Conservation (phyloP, 148 eudicot species). For the Camellia japonica region DNA sequence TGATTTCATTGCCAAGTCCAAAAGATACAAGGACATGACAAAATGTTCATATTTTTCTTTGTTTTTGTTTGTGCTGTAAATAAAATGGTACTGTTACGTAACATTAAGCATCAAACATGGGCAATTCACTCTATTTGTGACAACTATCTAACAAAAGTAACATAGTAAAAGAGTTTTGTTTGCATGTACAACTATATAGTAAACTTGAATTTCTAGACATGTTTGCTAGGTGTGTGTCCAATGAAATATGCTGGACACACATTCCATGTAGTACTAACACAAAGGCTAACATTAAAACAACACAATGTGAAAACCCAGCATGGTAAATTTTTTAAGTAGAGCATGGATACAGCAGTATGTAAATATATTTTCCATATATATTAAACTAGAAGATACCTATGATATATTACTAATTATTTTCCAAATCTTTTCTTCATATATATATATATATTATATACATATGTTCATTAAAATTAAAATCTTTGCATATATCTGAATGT, state of each 20-base stretch:
- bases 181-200: too few species aligned
- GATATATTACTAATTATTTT: neutral
- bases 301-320: neutral
- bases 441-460: neutral
- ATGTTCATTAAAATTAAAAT: neutral
- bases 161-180: too few species aligned
- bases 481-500: neutral
- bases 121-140: neutral
- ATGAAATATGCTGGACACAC: neutral
- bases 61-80: neutral
- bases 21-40: neutral
- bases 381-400: neutral
- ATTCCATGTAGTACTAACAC: neutral
- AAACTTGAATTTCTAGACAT: neutral
- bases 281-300: neutral
- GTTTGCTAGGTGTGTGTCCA: neutral
- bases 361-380: neutral
- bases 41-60: neutral
- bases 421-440: neutral
- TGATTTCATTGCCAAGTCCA: neutral
- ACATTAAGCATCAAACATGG: neutral
- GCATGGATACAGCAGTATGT: neutral
- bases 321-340: neutral
- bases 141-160: too few species aligned
- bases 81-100: neutral